Evolutionary conservation across 495 filamentous ascomycete genomes (phyloP), one percentile per base, ranked within the genome.

Genomic region (Podospora didyma): DNA sequence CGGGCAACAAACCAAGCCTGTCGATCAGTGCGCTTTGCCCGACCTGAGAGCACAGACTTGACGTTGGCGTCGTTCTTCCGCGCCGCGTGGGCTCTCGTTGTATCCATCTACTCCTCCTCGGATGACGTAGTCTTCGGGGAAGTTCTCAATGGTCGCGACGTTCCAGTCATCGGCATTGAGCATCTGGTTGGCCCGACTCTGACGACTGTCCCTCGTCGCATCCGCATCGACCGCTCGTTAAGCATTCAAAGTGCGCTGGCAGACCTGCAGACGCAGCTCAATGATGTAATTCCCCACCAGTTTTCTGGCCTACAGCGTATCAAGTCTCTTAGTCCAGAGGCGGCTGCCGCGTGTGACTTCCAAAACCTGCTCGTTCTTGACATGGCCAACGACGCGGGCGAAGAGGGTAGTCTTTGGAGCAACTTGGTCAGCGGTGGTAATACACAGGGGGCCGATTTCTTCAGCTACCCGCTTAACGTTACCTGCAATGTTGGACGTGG

Each of bases 261-360:
- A 16, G 47, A 66, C 1, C 62, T 88, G 9, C 82, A 87, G 57
- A 60, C 75, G 14, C 62, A 74, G 16, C 67, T 77, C 12, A 69
- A 75, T 37, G 71, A 77, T 6, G 73, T 74, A 1, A 76, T 82
- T 4, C 73, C 79, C 1, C 80, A 81, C 62, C 77, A 88, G 67
- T 81, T 83, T 37, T 73, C 79, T 51, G 85, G 86, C 2, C 72
- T 89, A 62, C 81, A 85, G 60, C 74, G 81, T 24, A 88, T 89
- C 59, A 68, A 73, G 53, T 70, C 73, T 17, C 71, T 88, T 26
- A 76, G 74, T 62, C 51, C 65, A 0, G 79, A 83, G 54, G 73
- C 82, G 4, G 72, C 74, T 7, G 67, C 74, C 47, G 84, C 84
- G 14, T 86, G 83, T 45, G 80, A 82, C 34, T 82, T 85, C 46